Evolutionary conservation across 2,329 filamentous ascomycete genomes (phyloP), one percentile per base, ranked within the genome.

Genomic region (Hypoxylon sp.): DNA sequence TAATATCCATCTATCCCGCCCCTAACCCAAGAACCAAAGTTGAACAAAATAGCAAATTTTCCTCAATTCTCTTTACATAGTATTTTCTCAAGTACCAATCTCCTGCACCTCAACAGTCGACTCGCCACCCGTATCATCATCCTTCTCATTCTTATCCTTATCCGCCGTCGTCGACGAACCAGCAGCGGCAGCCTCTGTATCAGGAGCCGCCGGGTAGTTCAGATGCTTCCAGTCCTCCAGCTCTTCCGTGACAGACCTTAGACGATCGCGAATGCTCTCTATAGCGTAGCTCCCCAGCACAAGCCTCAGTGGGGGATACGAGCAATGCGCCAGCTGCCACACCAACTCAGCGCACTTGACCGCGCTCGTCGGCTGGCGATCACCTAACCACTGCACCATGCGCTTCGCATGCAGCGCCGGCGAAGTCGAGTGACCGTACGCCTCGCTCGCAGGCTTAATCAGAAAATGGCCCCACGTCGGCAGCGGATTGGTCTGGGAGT

Each of bases 221-320:
- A 95, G 75, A 67, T 93, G 87, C 65, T 92, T 94, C 90, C 91
- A 96, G 67, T 95, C 91, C 73, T 95, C 91, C 60, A 95, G 82
- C 75, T 99, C 94, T 71, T 97, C 94, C 8, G 92, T 97, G 29
- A 97, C 90, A 55, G 89, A 93, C 60, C 91, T 83, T 66, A 97
- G 73, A 13, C 93, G 81, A 73, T 99, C 94, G 11, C 94, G 79
- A 40, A 97, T 95, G 69, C 92, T 97, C 71, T 99, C 93, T 26
- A 97, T 93, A 1, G 94, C 93, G 73, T 96, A 97, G 59, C 87
- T 95, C 0, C 94, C 94, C 16, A 97, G 73, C n/a, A 97, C 75
- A 51, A 99, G 73, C 23, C 94, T 77, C 58, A 97, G 70, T 0
- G 94, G 94, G 38, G 94, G 94, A 68, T 91, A 97, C n/a, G 86